Evolutionary conservation across 2,329 filamentous ascomycete genomes (phyloP).

Genomic region (Canariomyces notabilis): DNA sequence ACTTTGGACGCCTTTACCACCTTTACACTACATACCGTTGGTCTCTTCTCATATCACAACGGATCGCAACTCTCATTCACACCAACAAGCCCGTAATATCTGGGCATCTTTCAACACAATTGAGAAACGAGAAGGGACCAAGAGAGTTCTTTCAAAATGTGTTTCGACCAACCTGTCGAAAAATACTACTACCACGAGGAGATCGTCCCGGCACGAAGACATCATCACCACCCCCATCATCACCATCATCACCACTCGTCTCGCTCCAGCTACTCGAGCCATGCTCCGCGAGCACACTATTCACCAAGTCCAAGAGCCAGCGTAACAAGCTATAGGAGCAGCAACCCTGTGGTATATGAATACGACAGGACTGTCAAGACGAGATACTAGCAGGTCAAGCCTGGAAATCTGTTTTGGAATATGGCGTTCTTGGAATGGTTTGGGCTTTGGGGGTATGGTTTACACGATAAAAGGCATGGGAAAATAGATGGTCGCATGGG

Average conservation of each 20-base stretch:
- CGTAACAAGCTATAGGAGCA: constrained; percentile 31
- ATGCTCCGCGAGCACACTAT: neutral
- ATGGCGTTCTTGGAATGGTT: too few species aligned
- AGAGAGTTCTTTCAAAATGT: constrained; percentile 44
- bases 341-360: constrained; percentile 36
- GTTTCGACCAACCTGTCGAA: constrained; percentile 41
- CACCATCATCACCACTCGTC: constrained; percentile 15
- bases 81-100: neutral
- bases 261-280: constrained; percentile 37
- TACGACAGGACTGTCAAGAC: constrained; percentile 31
- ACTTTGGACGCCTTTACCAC: neutral
- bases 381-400: neutral
- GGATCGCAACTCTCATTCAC: constrained; percentile 13
- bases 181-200: constrained; percentile 55
- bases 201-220: constrained; percentile 42
- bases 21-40: too few species aligned
- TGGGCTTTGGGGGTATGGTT: too few species aligned
- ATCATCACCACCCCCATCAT: constrained; percentile 27
- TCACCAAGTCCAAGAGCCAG: constrained; percentile 39
- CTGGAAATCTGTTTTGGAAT: too few species aligned
- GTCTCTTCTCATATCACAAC: too few species aligned
- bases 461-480: too few species aligned
- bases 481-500: too few species aligned
- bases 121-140: neutral
- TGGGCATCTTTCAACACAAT: constrained; percentile 5